A percentile compares a stretch with the other conserved stretches of the same genome.
Evolutionary conservation across 768 basidiomycete genomes (phyloP).

Genomic region (Leccinum aurantiacum): DNA sequence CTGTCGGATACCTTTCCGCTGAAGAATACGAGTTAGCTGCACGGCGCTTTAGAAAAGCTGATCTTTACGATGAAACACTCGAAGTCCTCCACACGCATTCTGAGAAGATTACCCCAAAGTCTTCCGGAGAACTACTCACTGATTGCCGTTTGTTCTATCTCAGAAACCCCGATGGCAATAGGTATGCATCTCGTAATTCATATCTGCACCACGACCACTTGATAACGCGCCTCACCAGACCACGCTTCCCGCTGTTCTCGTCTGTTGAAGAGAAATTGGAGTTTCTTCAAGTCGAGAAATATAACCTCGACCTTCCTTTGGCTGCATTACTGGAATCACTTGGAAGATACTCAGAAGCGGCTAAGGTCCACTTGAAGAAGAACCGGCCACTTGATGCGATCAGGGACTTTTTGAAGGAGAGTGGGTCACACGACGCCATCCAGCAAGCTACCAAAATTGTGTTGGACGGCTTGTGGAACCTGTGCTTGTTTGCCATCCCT

Average conservation of each 20-base stretch:
- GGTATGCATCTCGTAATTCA: conserved; percentile 8
- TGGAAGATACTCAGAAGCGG: conserved; percentile 48
- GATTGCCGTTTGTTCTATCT: conserved; percentile 50
- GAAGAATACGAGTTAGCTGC: conserved; percentile 46
- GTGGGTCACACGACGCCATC: conserved; percentile 25
- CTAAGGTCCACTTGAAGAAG: conserved; percentile 48
- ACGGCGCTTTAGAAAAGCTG: conserved; percentile 46
- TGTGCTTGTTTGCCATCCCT: conserved; percentile 41
- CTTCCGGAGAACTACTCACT: conserved; percentile 38
- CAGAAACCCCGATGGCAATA: conserved; percentile 25
- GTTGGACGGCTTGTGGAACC: conserved; percentile 48
- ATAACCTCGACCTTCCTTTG: conserved; percentile 49
- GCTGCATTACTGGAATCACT: conserved; percentile 44
- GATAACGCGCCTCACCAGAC: conserved; percentile 34
- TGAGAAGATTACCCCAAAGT: conserved; percentile 29
- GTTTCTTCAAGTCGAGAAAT: conserved; percentile 47
- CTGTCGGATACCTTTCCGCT: conserved; percentile 41
- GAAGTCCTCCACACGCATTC: conserved; percentile 41
- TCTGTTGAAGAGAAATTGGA: conserved; percentile 52
- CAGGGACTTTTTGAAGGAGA: conserved; percentile 40
- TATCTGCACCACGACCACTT: background rate
- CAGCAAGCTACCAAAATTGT: conserved; percentile 39
- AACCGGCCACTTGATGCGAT: conserved; percentile 51
- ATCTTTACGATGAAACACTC: conserved; percentile 54
- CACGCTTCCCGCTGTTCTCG: conserved; percentile 49